Conservation (phyloP, 352 stramenopile species). For the Blastocystis sp. region DNA sequence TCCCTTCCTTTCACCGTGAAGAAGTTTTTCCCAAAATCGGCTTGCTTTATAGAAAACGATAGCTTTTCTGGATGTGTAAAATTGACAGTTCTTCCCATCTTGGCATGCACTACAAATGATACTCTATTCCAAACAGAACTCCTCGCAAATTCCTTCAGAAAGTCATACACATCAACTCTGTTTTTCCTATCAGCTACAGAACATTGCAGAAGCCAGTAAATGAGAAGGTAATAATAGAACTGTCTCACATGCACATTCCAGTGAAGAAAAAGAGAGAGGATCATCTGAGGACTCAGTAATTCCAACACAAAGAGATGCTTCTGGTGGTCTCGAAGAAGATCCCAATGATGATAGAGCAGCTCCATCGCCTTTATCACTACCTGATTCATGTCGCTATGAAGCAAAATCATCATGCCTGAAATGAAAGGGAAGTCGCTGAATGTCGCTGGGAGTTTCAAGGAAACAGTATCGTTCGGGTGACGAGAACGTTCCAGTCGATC, state of each 20-base stretch:
- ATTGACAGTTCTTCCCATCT: neutral
- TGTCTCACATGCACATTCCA: slow-evolving; percentile 54
- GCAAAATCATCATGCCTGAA: slow-evolving; percentile 7
- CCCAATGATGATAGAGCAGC: slow-evolving; percentile 59
- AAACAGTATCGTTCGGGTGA: slow-evolving; percentile 2
- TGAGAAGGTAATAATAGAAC: slow-evolving; percentile 54
- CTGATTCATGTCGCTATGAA: slow-evolving; percentile 59
- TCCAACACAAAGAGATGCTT: slow-evolving; percentile 17
- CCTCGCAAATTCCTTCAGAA: slow-evolving; percentile 7
- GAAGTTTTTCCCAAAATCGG: neutral
- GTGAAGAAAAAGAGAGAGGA: slow-evolving; percentile 19
- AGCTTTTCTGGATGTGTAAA: neutral
- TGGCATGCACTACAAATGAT: neutral
- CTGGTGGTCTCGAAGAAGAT: neutral
- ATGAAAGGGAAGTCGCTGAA: slow-evolving; percentile 47
- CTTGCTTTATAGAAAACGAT: neutral
- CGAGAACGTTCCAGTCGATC: slow-evolving; percentile 42
- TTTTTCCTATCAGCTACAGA: neutral
- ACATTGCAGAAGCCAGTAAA: slow-evolving; percentile 7
- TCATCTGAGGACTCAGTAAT: neutral
- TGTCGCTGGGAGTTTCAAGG: neutral
- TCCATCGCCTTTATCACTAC: slow-evolving; percentile 58
- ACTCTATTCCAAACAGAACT: neutral
- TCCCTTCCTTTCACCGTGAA: neutral
- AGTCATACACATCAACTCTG: slow-evolving; percentile 31